Evolutionary conservation across 78 protist species (phyloP).

Genomic region (Dictyostelium purpureum): DNA sequence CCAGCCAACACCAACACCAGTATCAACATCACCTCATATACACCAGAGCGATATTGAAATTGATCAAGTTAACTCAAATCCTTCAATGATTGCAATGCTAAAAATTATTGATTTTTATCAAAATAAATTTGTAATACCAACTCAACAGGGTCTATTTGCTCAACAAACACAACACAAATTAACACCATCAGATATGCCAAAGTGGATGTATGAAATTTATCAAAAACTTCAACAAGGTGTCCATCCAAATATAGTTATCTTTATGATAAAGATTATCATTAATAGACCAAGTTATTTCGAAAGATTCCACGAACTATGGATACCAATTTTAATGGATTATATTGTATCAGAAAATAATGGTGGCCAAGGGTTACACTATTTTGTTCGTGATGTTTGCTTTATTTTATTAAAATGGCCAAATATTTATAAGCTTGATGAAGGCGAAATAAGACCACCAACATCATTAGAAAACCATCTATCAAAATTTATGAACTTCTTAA

Average conservation of each 20-base stretch:
- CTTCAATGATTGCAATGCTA: slow-evolving; percentile 78
- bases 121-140: slow-evolving; percentile 5
- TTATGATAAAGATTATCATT: slow-evolving; percentile 62
- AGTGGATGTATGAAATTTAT: slow-evolving; percentile 74
- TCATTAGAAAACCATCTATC: not conserved
- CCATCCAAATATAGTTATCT: slow-evolving; percentile 63
- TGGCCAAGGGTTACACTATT: slow-evolving; percentile 79
- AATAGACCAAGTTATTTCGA: slow-evolving; percentile 79
- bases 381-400: slow-evolving; percentile 74
- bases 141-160: not conserved
- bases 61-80: slow-evolving; percentile 75
- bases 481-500: slow-evolving; percentile 45
- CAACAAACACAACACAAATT: not conserved
- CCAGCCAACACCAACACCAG: not conserved
- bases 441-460: not conserved
- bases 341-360: slow-evolving; percentile 21
- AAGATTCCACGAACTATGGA: slow-evolving; percentile 47
- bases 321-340: slow-evolving; percentile 49
- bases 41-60: slow-evolving; percentile 55
- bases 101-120: slow-evolving; percentile 72
- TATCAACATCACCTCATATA: not conserved
- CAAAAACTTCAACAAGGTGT: slow-evolving; percentile 4
- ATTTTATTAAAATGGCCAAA: slow-evolving; percentile 53
- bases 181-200: slow-evolving; percentile 24
- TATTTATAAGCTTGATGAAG: not conserved